These are phyloP conservation scores for Margaritispora aquatica DNA, from an alignment of 495 filamentous ascomycete species.

Conservation along the genomic window DNA sequence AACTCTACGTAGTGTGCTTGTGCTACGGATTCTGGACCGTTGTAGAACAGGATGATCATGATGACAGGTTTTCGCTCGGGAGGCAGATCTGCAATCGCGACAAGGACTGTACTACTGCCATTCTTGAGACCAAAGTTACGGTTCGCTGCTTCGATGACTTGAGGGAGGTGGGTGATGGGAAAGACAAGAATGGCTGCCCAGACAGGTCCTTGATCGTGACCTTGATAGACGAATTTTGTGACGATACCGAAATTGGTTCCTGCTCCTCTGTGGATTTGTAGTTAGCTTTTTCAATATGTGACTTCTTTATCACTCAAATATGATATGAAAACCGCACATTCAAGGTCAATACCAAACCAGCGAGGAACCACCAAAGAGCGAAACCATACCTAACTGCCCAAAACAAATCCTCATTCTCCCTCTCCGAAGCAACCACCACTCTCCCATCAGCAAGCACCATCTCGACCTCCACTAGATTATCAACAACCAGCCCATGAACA, in stretches of 20 bases:
- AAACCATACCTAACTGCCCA: constrained; percentile 46
- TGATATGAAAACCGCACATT: no score
- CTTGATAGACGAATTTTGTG: constrained; percentile 51
- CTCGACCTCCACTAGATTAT: constrained; percentile 51
- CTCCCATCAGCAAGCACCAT: constrained; percentile 44
- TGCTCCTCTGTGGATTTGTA: constrained; percentile 53
- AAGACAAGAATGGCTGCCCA: constrained; percentile 43
- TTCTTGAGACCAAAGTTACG: constrained; percentile 28
- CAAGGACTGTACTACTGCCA: constrained; percentile 32
- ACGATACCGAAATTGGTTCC: constrained; percentile 58
- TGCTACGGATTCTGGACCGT: constrained; percentile 41
- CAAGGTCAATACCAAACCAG: no score
- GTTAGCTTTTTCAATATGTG: no score
- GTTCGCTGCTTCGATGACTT: constrained; percentile 37
- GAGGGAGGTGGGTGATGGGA: constrained; percentile 31
- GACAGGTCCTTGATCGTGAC: constrained; percentile 26
- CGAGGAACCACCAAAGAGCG: no score
- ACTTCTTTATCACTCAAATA: no score
- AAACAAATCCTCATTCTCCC: constrained; percentile 16
- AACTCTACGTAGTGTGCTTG: constrained; percentile 33
- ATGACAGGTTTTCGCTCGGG: background rate
- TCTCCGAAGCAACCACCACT: constrained; percentile 2
- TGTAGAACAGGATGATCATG: constrained; percentile 38
- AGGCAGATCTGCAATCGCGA: constrained; percentile 27
- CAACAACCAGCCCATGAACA: constrained; percentile 55